These are phyloP conservation scores for Penicillium aurantiogriseum DNA, from an alignment of 2,329 filamentous ascomycete genomes.

Conservation along the genomic window DNA sequence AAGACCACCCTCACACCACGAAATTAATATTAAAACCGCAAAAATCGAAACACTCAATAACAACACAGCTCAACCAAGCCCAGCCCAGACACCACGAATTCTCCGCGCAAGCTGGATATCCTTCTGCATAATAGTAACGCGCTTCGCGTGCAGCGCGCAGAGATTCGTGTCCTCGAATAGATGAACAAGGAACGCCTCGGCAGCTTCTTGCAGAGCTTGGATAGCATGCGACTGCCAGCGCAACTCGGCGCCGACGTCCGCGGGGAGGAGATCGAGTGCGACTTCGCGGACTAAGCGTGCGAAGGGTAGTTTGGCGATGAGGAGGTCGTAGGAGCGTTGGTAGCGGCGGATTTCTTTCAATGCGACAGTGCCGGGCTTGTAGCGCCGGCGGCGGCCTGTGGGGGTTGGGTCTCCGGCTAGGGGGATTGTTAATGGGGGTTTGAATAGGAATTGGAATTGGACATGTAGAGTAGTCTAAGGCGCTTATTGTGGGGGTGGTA, in stretches of 20 bases:
- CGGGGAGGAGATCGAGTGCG: slow-evolving; percentile 57
- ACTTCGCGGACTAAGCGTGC: slow-evolving; percentile 53
- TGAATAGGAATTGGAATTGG: neutral
- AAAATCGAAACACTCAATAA: neutral
- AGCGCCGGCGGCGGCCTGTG: slow-evolving; percentile 59
- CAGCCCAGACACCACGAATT: slow-evolving; percentile 76
- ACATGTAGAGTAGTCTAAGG: neutral
- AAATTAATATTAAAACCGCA: slow-evolving; percentile 12
- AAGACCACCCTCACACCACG: neutral
- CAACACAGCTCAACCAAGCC: slow-evolving; percentile 51
- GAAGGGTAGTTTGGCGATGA: slow-evolving; percentile 63
- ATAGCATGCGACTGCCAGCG: slow-evolving; percentile 97
- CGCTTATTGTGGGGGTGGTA: neutral
- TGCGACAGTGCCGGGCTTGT: slow-evolving; percentile 77
- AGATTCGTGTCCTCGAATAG: slow-evolving; percentile 96
- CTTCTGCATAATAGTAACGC: slow-evolving; percentile 97
- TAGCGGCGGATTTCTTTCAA: slow-evolving; percentile 89
- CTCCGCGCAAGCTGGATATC: slow-evolving; percentile 89
- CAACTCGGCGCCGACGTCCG: slow-evolving; percentile 63
- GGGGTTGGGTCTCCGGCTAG: slow-evolving; percentile 73
- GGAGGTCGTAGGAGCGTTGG: slow-evolving; percentile 83
- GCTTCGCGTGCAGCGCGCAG: slow-evolving; percentile 93
- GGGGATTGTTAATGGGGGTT: slow-evolving; percentile 12
- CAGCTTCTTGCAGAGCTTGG: slow-evolving; percentile 86
- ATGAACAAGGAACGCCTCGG: slow-evolving; percentile 94